A percentile compares a stretch with the other conserved stretches of the same genome.
Evolutionary conservation across 345 rosid species (phyloP).

Genomic region (Cardamine chenopodiifolia): DNA sequence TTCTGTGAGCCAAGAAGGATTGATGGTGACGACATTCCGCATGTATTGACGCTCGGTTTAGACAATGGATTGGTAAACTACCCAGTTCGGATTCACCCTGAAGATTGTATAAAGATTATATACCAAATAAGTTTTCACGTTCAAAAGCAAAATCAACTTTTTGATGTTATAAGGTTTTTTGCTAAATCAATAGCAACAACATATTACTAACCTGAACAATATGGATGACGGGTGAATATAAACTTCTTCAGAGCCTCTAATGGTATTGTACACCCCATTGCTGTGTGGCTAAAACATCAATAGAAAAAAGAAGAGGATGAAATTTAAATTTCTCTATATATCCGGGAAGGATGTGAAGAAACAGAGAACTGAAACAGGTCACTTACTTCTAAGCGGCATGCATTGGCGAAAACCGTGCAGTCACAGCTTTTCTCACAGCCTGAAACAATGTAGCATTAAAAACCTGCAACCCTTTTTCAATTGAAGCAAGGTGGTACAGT

Average conservation of each 20-base stretch:
- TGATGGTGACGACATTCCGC: conserved; percentile 77
- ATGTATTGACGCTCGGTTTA: conserved; percentile 88
- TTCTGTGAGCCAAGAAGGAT: conserved; percentile 82
- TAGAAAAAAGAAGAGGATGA: neutral
- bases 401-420: conserved; percentile 91
- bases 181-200: conserved; percentile 5
- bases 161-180: conserved; percentile 10
- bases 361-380: neutral
- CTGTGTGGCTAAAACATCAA: conserved; percentile 56
- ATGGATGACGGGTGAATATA: conserved; percentile 90
- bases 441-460: conserved; percentile 37
- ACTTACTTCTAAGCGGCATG: conserved; percentile 78
- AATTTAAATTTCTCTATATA: neutral
- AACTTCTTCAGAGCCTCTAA: conserved; percentile 89
- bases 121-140: conserved; percentile 15
- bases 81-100: conserved; percentile 97
- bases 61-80: conserved; percentile 76
- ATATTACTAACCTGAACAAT: conserved; percentile 71
- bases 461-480: conserved; percentile 5
- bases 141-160: conserved; percentile 4
- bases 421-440: conserved; percentile 84
- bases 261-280: conserved; percentile 85
- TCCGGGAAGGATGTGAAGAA: neutral
- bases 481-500: conserved; percentile 3
- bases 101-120: conserved; percentile 17